phyloP scores from a whole-genome alignment of 208 protist species.

The Leishmania amazonensis region DNA sequence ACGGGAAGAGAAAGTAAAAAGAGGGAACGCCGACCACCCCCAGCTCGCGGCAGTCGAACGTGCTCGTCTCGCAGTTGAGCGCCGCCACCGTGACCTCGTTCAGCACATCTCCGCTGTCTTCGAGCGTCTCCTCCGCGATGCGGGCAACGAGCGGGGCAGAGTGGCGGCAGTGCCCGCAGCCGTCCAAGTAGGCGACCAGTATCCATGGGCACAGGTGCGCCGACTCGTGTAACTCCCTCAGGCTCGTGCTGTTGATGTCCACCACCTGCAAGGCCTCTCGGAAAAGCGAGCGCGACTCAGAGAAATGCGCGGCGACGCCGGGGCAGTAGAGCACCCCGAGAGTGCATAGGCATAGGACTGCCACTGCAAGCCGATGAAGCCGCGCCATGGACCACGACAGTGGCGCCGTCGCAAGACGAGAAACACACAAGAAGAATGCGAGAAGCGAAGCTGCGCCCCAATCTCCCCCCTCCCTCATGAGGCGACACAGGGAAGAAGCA shows the following conservation, averaged over 20 bases:
- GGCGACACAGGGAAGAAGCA: not conserved
- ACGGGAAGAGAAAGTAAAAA: slow-evolving; percentile 42
- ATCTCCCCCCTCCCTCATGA: not conserved
- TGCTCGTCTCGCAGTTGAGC: slow-evolving; percentile 53
- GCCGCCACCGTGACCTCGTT: slow-evolving; percentile 34
- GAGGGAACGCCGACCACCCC: slow-evolving; percentile 34
- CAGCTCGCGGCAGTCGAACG: slow-evolving; percentile 30
- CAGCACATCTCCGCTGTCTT: slow-evolving; percentile 1
- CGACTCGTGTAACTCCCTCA: slow-evolving; percentile 21
- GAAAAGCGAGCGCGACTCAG: slow-evolving; percentile 16
- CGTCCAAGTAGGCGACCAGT: slow-evolving; percentile 54
- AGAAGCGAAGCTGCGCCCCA: not conserved
- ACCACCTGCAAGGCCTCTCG: slow-evolving; percentile 14
- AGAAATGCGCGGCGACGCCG: not conserved
- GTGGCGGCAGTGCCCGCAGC: slow-evolving; percentile 60
- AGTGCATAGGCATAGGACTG: not conserved
- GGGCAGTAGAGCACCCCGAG: not conserved
- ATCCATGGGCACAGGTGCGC: slow-evolving; percentile 65
- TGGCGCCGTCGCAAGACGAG: not conserved
- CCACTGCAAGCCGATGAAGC: no score
- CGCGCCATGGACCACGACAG: not conserved
- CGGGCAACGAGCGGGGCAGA: slow-evolving; percentile 25
- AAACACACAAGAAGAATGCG: not conserved
- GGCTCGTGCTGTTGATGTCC: slow-evolving; percentile 17
- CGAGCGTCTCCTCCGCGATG: slow-evolving; percentile 16